Evolutionary conservation across 106 monocot species (phyloP).

Genomic region (Agapanthus africanus): DNA sequence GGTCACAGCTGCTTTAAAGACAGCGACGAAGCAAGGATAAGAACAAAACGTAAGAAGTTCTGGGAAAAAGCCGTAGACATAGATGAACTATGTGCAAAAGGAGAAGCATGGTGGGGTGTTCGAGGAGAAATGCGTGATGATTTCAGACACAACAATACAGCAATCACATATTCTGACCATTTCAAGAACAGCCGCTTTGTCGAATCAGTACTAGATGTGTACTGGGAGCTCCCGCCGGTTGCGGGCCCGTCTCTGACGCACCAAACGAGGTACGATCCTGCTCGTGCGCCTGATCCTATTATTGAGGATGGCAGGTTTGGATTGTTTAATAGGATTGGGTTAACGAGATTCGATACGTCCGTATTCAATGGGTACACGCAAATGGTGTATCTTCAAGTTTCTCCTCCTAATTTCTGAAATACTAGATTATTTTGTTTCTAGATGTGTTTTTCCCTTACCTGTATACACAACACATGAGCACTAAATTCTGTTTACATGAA

Average conservation of each 20-base stretch:
- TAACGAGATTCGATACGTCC: conserved; percentile 33
- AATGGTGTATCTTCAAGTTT: conserved; percentile 53
- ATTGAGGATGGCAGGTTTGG: conserved; percentile 50
- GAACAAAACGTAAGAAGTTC: conserved; percentile 37
- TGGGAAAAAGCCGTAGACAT: conserved; percentile 64
- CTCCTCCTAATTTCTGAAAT: conserved; percentile 8
- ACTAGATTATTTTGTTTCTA: background rate
- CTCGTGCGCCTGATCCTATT: conserved; percentile 44
- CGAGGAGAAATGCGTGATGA: conserved; percentile 51
- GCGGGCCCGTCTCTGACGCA: conserved; percentile 64
- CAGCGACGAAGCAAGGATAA: conserved; percentile 65
- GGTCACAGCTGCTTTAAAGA: conserved; percentile 76
- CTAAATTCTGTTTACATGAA: background rate
- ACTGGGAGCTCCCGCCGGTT: conserved; percentile 69
- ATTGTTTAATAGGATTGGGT: conserved; percentile 42
- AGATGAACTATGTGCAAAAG: conserved; percentile 48
- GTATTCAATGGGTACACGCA: conserved; percentile 63
- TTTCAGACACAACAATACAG: conserved; percentile 55
- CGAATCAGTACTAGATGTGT: conserved; percentile 53
- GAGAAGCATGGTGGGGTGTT: conserved; percentile 74
- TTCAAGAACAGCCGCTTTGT: conserved; percentile 59
- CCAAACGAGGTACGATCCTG: conserved; percentile 64
- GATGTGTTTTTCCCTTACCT: background rate
- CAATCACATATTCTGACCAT: conserved; percentile 50
- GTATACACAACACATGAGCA: background rate